Base-by-base conservation (phyloP, 371 early-diverging fungal species). In the Mortierella sp. region DNA sequence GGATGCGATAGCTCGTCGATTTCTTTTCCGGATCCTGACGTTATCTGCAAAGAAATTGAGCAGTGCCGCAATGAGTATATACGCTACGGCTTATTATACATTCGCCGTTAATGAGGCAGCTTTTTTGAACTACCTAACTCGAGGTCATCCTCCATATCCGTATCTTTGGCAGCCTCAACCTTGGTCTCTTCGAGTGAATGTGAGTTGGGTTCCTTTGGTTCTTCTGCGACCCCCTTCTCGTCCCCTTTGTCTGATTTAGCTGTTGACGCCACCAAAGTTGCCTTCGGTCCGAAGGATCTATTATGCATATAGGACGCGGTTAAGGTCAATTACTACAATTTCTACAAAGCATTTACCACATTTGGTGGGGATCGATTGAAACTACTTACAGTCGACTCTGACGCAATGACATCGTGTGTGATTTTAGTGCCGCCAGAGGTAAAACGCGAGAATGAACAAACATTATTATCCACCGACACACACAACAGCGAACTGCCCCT, bases 251-350 rank as follows among this genome's bases (percentile, higher is more conserved):
- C 57, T 31, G 53, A 41, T 44, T 55, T 60, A 39, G 42, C 41
- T 11, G 23, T 43, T 47, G 75, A 64, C 75, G 75, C 68, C 69
- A 68, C 75, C 68, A 68, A 68, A 60, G 64, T 14, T 0, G 60
- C 37, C 51, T 73, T 73, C 28, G 69, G 68, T 31, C 75, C 75
- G 27, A 73, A 73, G 3, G 75, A 68, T 9, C 75, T 73, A 68
- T 4, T n/a, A n/a, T n/a, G n/a, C n/a, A n/a, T n/a, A n/a, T n/a
- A n/a, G n/a, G n/a, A n/a, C n/a, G n/a, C n/a, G n/a, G n/a, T n/a
- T n/a, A n/a, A n/a, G n/a, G n/a, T n/a, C n/a, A n/a, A n/a, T n/a
- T n/a, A n/a, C n/a, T n/a, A n/a, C n/a, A n/a, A n/a, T n/a, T n/a
- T n/a, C n/a, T n/a, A n/a, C n/a, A n/a, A n/a, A n/a, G n/a, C n/a